Conservation (phyloP, 176 grass and related monocot species). For the Carex pumila region DNA sequence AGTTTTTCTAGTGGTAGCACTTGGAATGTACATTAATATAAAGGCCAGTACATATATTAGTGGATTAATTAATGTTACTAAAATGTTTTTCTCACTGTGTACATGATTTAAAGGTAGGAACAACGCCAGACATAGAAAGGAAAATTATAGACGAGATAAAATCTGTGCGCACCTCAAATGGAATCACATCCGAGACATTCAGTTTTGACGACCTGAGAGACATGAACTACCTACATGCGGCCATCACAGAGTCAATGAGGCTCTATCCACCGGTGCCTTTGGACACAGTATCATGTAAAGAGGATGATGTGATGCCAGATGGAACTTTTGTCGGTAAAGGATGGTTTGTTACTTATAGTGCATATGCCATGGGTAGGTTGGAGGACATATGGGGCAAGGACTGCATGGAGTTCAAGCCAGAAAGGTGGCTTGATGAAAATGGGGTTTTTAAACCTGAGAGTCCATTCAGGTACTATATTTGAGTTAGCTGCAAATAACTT, state of each 20-base stretch:
- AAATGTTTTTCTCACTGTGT: not conserved
- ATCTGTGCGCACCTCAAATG: too few relatives aligned
- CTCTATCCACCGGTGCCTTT: too few relatives aligned
- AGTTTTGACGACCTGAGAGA: too few relatives aligned
- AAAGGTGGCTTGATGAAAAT: conserved; percentile 23
- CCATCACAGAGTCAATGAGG: too few relatives aligned
- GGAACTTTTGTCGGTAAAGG: conserved; percentile 34
- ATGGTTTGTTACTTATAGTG: conserved; percentile 22
- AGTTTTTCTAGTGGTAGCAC: not conserved
- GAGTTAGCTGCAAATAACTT: not conserved
- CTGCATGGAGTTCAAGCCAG: conserved; percentile 23
- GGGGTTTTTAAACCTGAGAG: conserved; percentile 16
- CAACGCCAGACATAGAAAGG: too few relatives aligned
- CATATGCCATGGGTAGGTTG: conserved; percentile 25
- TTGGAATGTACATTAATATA: not conserved
- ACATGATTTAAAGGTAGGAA: too few relatives aligned
- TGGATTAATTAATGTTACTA: not conserved
- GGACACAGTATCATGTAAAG: conserved; percentile 26
- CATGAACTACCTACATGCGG: too few relatives aligned
- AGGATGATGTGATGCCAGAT: conserved; percentile 38
- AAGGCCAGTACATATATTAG: not conserved
- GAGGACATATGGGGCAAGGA: conserved; percentile 26
- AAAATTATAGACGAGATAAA: too few relatives aligned
- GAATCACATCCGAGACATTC: too few relatives aligned
- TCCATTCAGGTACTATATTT: conserved; percentile 18